Evolutionary conservation across 345 rosid genomes (phyloP).

Genomic region (Litchi chinensis): DNA sequence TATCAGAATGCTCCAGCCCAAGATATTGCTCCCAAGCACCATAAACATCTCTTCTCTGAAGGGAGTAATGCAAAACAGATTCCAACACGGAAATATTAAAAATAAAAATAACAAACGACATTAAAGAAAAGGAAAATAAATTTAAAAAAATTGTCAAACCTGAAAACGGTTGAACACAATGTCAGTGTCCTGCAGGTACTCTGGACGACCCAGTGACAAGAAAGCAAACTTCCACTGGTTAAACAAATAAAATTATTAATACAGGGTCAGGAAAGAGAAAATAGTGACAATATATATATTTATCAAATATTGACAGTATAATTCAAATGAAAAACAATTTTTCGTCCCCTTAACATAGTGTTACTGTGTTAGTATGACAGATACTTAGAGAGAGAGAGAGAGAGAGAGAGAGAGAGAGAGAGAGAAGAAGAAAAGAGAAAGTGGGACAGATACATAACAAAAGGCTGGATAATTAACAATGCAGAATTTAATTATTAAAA

Average conservation of each 20-base stretch:
- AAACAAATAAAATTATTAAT: background rate
- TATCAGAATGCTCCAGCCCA: conserved; percentile 89
- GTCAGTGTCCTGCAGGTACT: conserved; percentile 81
- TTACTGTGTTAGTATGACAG: too few species aligned
- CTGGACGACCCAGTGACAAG: conserved; percentile 85
- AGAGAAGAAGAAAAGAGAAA: too few species aligned
- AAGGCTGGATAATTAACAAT: background rate
- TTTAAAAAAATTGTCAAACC: conserved; percentile 37
- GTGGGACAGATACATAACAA: background rate
- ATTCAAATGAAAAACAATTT: background rate
- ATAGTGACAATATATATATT: too few species aligned
- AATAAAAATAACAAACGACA: background rate
- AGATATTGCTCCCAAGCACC: conserved; percentile 95
- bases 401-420: too few species aligned
- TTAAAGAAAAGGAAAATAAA: background rate
- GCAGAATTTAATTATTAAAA: background rate
- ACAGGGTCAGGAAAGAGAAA: conserved; percentile 8
- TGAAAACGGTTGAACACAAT: conserved; percentile 78
- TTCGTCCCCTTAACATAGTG: too few species aligned
- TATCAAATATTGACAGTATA: too few species aligned
- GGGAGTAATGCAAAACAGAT: background rate
- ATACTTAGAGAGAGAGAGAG: too few species aligned
- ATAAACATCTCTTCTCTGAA: conserved; percentile 70
- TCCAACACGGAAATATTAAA: background rate
- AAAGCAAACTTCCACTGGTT: conserved; percentile 94